A percentile compares a stretch with the other conserved stretches of the same genome.
Conservation (phyloP, 148 eudicot genomes). For the Vaccinium vitisidaea region DNA sequence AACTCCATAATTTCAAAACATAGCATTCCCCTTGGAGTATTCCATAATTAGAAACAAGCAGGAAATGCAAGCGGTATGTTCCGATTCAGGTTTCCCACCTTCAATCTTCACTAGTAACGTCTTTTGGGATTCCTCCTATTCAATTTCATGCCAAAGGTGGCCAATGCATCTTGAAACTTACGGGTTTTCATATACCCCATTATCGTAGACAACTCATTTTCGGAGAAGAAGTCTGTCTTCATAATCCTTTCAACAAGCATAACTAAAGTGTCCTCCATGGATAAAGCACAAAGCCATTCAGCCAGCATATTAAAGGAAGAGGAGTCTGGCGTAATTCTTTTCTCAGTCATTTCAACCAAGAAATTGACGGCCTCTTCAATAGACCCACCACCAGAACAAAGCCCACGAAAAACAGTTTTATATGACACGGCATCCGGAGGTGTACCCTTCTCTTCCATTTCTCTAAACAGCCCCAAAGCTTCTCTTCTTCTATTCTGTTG, state of each 20-base stretch:
- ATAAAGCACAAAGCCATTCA: conserved; percentile 75
- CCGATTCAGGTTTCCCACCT: neutral
- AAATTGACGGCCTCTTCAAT: conserved; percentile 88
- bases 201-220: conserved; percentile 61
- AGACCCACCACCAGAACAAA: conserved; percentile 86
- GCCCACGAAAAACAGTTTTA: conserved; percentile 73
- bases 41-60: neutral
- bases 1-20: too few species aligned
- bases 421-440: conserved; percentile 75
- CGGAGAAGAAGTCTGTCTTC: conserved; percentile 53
- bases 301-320: conserved; percentile 79
- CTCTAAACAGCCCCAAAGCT: conserved; percentile 73
- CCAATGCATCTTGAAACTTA: conserved; percentile 78
- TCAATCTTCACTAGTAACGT: conserved; percentile 34
- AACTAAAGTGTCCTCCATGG: conserved; percentile 72
- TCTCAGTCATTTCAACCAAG: conserved; percentile 67
- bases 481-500: conserved; percentile 53
- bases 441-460: conserved; percentile 70
- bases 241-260: conserved; percentile 66
- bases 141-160: conserved; percentile 58
- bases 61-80: neutral
- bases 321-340: conserved; percentile 60
- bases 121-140: conserved; percentile 42
- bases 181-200: conserved; percentile 84
- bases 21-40: neutral